Evolutionary conservation across 371 early-diverging fungal genomes (phyloP).

Genomic region (Amoeboradix gromovi): DNA sequence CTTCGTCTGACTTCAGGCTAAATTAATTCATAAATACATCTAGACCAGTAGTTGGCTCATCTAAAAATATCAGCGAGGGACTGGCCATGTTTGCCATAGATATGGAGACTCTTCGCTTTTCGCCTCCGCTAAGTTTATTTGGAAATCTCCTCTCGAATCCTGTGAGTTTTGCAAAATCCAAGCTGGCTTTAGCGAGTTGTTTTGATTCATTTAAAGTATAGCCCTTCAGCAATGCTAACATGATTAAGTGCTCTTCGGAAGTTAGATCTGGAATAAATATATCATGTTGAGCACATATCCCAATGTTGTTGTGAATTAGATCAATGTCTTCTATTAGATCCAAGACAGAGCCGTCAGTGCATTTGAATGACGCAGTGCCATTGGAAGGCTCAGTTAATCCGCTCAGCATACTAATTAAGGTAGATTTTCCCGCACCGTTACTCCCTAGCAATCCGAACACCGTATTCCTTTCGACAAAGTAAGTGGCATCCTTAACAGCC

Average conservation of each 20-base stretch:
- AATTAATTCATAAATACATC: constrained; percentile 2
- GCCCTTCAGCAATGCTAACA: neutral
- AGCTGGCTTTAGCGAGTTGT: neutral
- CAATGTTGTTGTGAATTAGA: neutral
- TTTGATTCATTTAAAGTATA: neutral
- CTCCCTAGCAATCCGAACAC: constrained; percentile 12
- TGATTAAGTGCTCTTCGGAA: neutral
- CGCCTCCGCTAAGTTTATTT: constrained; percentile 22
- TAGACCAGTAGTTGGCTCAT: constrained; percentile 26
- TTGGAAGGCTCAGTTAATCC: constrained; percentile 6
- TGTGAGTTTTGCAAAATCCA: constrained; percentile 10
- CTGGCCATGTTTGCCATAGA: constrained; percentile 27
- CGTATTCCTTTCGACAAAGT: constrained; percentile 6
- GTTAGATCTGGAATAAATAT: neutral
- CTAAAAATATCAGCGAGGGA: constrained; percentile 25
- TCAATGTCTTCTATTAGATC: neutral
- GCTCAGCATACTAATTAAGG: constrained; percentile 9
- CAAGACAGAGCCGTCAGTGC: no score
- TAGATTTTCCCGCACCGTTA: constrained; percentile 18
- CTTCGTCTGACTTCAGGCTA: neutral
- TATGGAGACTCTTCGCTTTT: constrained; percentile 28
- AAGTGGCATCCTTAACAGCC: constrained; percentile 4
- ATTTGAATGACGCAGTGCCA: constrained; percentile 7
- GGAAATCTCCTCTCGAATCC: constrained; percentile 8
- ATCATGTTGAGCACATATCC: neutral